Conservation (phyloP, 345 rosid genomes). For the Geranium rotundifolium region DNA sequence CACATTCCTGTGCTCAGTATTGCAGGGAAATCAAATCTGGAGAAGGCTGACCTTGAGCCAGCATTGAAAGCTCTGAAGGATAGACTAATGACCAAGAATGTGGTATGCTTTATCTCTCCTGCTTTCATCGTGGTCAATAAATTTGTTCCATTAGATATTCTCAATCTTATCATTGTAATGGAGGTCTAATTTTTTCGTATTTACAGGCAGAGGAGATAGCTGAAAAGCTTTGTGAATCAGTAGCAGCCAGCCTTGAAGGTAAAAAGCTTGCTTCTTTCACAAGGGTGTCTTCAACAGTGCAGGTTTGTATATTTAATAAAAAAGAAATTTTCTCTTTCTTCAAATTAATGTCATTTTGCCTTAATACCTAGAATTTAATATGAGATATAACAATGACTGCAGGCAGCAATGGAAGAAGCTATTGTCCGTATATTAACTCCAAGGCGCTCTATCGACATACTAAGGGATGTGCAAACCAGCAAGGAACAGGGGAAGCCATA, state of each 20-base stretch:
- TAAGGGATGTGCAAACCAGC: conserved; percentile 88
- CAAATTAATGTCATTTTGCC: too few species aligned
- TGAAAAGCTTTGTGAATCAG: conserved; percentile 96
- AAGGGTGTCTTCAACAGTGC: conserved; percentile 91
- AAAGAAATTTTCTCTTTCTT: too few species aligned
- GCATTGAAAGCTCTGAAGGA: conserved; percentile 94
- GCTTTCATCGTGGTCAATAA: not conserved
- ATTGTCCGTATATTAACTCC: conserved; percentile 95
- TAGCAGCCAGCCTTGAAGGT: conserved; percentile 90
- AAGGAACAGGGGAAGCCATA: conserved; percentile 90
- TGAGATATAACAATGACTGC: conserved; percentile 11
- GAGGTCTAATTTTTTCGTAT: conserved; percentile 4
- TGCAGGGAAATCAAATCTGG: conserved; percentile 96
- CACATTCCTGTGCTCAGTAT: conserved; percentile 41
- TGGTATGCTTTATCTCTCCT: conserved; percentile 32
- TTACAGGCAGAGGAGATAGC: conserved; percentile 96
- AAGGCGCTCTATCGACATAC: conserved; percentile 85
- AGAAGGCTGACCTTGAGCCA: conserved; percentile 83
- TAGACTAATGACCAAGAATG: conserved; percentile 98
- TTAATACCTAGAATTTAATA: not conserved
- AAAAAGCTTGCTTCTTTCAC: conserved; percentile 95
- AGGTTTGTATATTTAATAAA: conserved; percentile 26
- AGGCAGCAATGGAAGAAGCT: conserved; percentile 98
- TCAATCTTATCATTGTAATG: conserved; percentile 1
- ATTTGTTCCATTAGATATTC: not conserved